These are phyloP conservation scores for Microthlaspi erraticum DNA, from an alignment of 345 rosid species.

Conservation along the genomic window DNA sequence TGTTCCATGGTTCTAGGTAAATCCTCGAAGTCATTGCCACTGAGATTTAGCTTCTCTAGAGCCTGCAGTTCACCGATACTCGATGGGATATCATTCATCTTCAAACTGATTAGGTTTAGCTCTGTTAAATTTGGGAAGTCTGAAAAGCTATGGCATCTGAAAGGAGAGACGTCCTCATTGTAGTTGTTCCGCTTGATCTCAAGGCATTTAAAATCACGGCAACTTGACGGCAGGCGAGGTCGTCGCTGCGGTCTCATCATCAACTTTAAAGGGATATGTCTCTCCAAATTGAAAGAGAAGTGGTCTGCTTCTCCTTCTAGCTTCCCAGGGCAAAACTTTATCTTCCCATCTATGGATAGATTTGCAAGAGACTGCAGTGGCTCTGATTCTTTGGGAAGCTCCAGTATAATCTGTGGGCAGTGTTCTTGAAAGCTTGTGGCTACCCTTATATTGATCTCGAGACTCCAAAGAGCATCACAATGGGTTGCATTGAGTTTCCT, in stretches of 20 bases:
- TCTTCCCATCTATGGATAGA: not conserved
- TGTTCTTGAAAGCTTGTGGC: too few relatives aligned
- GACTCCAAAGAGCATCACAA: too few relatives aligned
- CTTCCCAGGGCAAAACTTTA: not conserved
- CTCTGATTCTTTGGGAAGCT: not conserved
- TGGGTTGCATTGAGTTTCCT: too few relatives aligned
- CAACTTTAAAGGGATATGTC: conserved; percentile 11
- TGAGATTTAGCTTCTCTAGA: conserved; percentile 13
- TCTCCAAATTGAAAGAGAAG: conserved; percentile 19
- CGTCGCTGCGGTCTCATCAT: not conserved
- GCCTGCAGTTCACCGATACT: conserved; percentile 4
- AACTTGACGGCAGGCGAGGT: conserved; percentile 13
- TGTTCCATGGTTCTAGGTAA: conserved; percentile 13
- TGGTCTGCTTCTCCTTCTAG: conserved; percentile 6
- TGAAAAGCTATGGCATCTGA: conserved; percentile 3
- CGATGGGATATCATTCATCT: conserved; percentile 7
- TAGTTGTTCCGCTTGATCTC: conserved; percentile 5
- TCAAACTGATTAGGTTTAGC: conserved; percentile 18
- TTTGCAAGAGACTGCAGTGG: too few relatives aligned
- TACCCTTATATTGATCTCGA: too few relatives aligned
- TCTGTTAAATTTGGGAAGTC: conserved; percentile 19
- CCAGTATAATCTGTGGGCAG: not conserved
- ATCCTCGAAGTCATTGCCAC: conserved; percentile 18
- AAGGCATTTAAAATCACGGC: conserved; percentile 23
- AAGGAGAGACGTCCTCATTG: conserved; percentile 26